These are phyloP conservation scores for Thinopyrum elongatum DNA, from an alignment of 176 grass and related monocot genomes.

Conservation along the genomic window DNA sequence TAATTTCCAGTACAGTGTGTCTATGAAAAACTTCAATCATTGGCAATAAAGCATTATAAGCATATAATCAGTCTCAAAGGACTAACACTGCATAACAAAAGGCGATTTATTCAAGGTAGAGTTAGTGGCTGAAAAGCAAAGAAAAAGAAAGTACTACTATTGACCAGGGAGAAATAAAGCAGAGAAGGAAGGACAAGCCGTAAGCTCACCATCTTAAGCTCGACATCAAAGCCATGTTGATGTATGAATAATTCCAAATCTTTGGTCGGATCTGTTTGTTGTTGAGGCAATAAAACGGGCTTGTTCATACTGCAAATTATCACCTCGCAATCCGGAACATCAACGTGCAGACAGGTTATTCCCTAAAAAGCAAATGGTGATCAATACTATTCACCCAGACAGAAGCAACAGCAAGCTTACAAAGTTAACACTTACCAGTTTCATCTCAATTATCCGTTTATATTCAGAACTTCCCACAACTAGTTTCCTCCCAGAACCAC, in stretches of 20 bases:
- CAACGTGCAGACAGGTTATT: background rate
- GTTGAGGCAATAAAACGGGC: background rate
- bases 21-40: background rate
- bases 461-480: background rate
- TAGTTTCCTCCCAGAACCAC: background rate
- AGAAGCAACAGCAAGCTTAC: background rate
- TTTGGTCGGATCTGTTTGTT: background rate
- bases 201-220: background rate
- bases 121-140: background rate
- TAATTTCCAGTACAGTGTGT: background rate
- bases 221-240: background rate
- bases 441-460: background rate
- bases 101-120: background rate
- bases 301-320: background rate
- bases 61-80: background rate
- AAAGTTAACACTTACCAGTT: background rate
- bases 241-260: background rate
- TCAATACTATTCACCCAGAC: background rate
- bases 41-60: background rate
- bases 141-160: background rate
- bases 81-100: background rate
- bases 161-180: background rate
- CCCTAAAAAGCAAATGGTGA: background rate
- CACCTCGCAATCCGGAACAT: background rate
- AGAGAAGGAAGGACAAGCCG: background rate